Percentiles rank a stretch among this genome's conserved stretches.
Conservation (phyloP, 2,329 filamentous ascomycete species). For the Ramularia endophylla region DNA sequence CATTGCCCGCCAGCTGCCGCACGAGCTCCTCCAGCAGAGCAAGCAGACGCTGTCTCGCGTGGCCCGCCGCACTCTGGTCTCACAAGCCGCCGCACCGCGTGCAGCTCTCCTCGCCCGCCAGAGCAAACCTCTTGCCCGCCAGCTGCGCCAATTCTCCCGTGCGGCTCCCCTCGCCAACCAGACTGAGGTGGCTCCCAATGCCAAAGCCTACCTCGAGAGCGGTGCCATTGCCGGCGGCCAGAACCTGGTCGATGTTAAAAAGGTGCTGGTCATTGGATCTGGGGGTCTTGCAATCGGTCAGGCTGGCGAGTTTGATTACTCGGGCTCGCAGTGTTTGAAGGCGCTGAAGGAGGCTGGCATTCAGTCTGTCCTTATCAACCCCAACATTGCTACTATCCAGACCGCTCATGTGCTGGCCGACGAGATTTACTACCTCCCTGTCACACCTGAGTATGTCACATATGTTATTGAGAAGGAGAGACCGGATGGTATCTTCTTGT, state of each 20-base stretch:
- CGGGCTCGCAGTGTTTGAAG: conserved; percentile 93
- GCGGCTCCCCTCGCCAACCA: conserved; percentile 24
- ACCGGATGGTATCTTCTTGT: conserved; percentile 95
- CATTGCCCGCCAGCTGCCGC: conserved; percentile 27
- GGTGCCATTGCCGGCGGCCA: conserved; percentile 72
- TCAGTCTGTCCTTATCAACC: conserved; percentile 87
- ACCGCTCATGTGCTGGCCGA: conserved; percentile 94
- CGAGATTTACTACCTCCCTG: conserved; percentile 96
- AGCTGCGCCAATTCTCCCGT: conserved; percentile 21
- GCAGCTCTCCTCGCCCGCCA: conserved; percentile 12
- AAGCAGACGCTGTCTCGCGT: conserved; percentile 19
- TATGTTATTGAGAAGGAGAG: conserved; percentile 96
- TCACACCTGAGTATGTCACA: conserved; percentile 94
- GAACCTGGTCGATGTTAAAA: conserved; percentile 84
- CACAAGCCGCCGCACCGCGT: conserved; percentile 9
- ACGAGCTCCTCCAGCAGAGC: conserved; percentile 24
- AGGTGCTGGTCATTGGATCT: conserved; percentile 92
- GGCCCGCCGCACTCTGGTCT: conserved; percentile 25
- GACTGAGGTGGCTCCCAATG: conserved; percentile 66
- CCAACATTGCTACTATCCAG: conserved; percentile 97
- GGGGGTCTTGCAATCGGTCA: conserved; percentile 96
- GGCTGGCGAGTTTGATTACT: conserved; percentile 98
- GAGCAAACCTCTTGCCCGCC: conserved; percentile 15
- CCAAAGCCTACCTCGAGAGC: conserved; percentile 83
- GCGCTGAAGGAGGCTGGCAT: conserved; percentile 94